Evolutionary conservation across 2,329 filamentous ascomycete species (phyloP).

Genomic region (Leptographium wingfieldii): DNA sequence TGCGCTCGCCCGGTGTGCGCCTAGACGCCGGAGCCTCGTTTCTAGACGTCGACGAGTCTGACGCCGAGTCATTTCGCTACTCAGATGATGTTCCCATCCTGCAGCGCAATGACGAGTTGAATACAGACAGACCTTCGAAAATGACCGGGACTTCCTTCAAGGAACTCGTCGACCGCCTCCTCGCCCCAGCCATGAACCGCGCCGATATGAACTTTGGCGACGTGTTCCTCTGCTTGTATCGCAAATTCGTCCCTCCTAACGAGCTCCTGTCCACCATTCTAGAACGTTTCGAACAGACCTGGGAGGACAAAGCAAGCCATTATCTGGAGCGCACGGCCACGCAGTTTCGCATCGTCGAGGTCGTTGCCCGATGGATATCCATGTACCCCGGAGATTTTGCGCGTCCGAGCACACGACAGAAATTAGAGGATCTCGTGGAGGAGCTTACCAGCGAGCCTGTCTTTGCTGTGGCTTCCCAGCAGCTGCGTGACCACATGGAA

Average conservation of each 20-base stretch:
- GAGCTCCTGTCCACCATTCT: slow-evolving; percentile 69
- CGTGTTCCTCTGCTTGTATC: slow-evolving; percentile 84
- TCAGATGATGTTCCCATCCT: slow-evolving; percentile 56
- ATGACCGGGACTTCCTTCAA: slow-evolving; percentile 45
- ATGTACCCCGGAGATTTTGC: slow-evolving; percentile 91
- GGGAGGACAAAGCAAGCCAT: slow-evolving; percentile 51
- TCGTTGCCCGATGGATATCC: slow-evolving; percentile 80
- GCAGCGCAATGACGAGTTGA: slow-evolving; percentile 52
- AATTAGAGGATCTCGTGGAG: slow-evolving; percentile 61
- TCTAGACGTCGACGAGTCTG: slow-evolving; percentile 57
- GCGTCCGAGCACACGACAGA: slow-evolving; percentile 56
- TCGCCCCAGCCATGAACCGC: slow-evolving; percentile 70
- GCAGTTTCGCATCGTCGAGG: slow-evolving; percentile 72
- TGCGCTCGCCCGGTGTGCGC: slow-evolving; percentile 39
- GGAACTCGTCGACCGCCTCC: slow-evolving; percentile 74
- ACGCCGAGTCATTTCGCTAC: slow-evolving; percentile 51
- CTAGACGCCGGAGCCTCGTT: slow-evolving; percentile 43
- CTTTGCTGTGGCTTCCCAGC: slow-evolving; percentile 72
- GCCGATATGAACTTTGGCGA: slow-evolving; percentile 80
- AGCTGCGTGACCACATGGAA: slow-evolving; percentile 71
- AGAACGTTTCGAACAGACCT: slow-evolving; percentile 57
- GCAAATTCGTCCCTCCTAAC: slow-evolving; percentile 78
- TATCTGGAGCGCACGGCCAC: slow-evolving; percentile 67
- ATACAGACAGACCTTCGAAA: slow-evolving; percentile 40
- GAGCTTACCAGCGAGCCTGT: slow-evolving; percentile 66